These are phyloP conservation scores for Cladosporium colombiae DNA, from an alignment of 2,329 filamentous ascomycete species.

Conservation along the genomic window DNA sequence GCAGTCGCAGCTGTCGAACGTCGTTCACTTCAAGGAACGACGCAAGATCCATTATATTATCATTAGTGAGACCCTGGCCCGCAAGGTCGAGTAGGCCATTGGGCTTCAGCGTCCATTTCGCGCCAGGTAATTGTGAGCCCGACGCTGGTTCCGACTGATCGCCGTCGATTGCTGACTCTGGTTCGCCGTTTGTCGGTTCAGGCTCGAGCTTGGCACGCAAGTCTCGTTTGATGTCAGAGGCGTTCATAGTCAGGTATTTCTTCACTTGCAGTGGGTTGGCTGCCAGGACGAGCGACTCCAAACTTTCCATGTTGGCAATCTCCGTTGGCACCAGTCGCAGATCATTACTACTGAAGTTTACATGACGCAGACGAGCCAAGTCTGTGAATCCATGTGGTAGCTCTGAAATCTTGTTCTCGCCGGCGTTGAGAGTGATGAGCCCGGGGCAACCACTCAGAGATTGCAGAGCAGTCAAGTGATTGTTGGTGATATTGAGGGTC, in stretches of 20 bases:
- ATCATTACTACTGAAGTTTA: conserved; percentile 84
- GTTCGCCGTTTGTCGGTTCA: conserved; percentile 45
- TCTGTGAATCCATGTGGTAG: conserved; percentile 75
- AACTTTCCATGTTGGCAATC: conserved; percentile 74
- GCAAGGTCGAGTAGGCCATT: conserved; percentile 45
- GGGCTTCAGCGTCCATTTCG: conserved; percentile 34
- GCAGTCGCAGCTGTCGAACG: conserved; percentile 64
- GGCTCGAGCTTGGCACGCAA: conserved; percentile 68
- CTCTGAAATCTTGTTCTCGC: conserved; percentile 75
- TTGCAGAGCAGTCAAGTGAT: conserved; percentile 73
- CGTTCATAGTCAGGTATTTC: conserved; percentile 78
- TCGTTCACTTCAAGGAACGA: conserved; percentile 49
- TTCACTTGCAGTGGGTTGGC: conserved; percentile 85
- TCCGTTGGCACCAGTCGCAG: conserved; percentile 73
- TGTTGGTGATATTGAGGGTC: conserved; percentile 75
- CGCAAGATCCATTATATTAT: conserved; percentile 44
- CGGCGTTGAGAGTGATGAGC: conserved; percentile 71
- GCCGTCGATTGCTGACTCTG: conserved; percentile 43
- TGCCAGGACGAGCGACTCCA: conserved; percentile 73
- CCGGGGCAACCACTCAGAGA: conserved; percentile 72
- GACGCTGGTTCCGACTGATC: conserved; percentile 22
- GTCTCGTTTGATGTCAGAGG: conserved; percentile 76
- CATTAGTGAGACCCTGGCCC: conserved; percentile 40
- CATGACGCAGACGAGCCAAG: conserved; percentile 69
- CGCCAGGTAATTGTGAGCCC: conserved; percentile 27